Conservation (phyloP, 257 asterid species). For the Plantago major region DNA sequence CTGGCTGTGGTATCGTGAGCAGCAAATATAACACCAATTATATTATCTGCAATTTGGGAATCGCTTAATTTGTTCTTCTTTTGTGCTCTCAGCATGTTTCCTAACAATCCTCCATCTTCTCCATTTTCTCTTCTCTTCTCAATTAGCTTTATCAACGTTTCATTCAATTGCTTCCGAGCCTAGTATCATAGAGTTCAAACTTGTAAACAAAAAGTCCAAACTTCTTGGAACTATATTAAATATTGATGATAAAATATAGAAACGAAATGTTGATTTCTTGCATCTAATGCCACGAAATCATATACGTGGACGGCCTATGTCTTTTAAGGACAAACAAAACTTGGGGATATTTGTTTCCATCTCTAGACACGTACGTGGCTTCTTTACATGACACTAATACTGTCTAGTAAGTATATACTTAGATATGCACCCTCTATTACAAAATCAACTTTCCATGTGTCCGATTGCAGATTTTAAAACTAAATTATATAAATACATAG, state of each 20-base stretch:
- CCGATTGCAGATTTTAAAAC: too few species aligned
- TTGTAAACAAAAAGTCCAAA: neutral
- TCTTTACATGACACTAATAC: neutral
- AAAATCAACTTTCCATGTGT: too few species aligned
- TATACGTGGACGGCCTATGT: constrained; percentile 17
- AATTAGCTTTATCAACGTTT: constrained; percentile 37
- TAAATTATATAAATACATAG: too few species aligned
- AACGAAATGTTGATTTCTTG: neutral
- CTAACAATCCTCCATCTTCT: constrained; percentile 43
- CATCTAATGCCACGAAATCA: neutral
- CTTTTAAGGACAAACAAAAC: constrained; percentile 7
- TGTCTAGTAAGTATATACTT: too few species aligned
- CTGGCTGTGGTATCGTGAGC: constrained; percentile 80
- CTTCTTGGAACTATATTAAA: neutral
- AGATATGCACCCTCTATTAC: too few species aligned
- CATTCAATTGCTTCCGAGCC: constrained; percentile 54
- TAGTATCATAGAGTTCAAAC: constrained; percentile 4
- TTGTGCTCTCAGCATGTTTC: constrained; percentile 36
- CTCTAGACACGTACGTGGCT: constrained; percentile 15
- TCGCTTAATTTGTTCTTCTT: constrained; percentile 36
- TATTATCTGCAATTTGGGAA: constrained; percentile 60
- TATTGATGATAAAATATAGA: neutral
- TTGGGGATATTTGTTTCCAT: constrained; percentile 4
- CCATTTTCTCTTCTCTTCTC: constrained; percentile 38
- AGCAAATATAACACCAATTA: constrained; percentile 67